Conservation (phyloP, 805 yeast species). For the Sugiyamaella lignohabitans region DNA sequence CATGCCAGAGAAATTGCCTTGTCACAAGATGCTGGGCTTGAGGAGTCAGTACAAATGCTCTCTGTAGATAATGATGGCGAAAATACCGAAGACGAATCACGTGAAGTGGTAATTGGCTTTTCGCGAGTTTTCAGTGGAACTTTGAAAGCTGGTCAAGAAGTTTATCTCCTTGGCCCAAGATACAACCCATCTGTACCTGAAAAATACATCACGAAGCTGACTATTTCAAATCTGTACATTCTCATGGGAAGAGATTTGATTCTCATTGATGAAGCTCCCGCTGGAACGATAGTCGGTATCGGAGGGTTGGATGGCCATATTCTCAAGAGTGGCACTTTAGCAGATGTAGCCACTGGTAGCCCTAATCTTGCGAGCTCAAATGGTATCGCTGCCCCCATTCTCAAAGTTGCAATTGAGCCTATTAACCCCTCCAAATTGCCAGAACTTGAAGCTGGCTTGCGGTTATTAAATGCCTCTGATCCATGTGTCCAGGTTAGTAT, state of each 20-base stretch:
- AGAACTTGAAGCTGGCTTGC: constrained; percentile 69
- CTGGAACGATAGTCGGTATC: constrained; percentile 92
- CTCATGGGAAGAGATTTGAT: constrained; percentile 91
- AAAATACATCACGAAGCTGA: constrained; percentile 52
- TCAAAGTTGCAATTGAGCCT: constrained; percentile 94
- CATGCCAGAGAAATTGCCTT: constrained; percentile 22
- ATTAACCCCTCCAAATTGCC: constrained; percentile 75
- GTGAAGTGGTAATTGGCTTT: constrained; percentile 76
- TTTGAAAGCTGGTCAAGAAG: constrained; percentile 62
- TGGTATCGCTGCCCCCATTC: constrained; percentile 78
- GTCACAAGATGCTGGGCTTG: constrained; percentile 21
- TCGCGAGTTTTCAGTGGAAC: constrained; percentile 87
- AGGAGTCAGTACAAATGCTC: no score
- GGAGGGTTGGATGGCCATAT: constrained; percentile 82
- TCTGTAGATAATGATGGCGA: constrained; percentile 47
- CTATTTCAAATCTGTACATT: constrained; percentile 63
- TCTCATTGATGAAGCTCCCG: constrained; percentile 72
- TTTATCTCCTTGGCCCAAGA: constrained; percentile 79
- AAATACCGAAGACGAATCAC: constrained; percentile 41
- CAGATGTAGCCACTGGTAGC: constrained; percentile 51
- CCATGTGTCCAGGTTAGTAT: constrained; percentile 87
- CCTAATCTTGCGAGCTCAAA: constrained; percentile 61
- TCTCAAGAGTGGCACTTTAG: constrained; percentile 79
- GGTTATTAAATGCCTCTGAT: constrained; percentile 76
- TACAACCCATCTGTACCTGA: constrained; percentile 59